A percentile compares a stretch with the other conserved stretches of the same genome.
Evolutionary conservation across 805 yeast species (phyloP).

Genomic region (Wickerhamiella occidentalis): DNA sequence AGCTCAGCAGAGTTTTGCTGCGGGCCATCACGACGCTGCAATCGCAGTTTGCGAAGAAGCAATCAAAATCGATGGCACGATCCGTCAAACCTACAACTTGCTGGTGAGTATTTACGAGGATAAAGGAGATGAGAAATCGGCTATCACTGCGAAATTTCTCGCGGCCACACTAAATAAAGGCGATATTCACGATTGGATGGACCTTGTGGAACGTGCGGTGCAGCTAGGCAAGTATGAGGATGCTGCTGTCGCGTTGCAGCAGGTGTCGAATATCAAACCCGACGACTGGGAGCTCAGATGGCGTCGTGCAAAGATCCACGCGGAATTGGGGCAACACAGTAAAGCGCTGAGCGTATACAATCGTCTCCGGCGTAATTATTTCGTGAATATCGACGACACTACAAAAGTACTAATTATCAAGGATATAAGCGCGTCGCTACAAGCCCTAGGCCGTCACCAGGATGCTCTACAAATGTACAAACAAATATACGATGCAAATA

Average conservation of each 20-base stretch:
- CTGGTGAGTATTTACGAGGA: constrained; percentile 39
- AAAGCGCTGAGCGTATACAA: constrained; percentile 23
- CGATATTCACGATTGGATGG: constrained; percentile 70
- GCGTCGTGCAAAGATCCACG: constrained; percentile 40
- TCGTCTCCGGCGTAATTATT: constrained; percentile 19
- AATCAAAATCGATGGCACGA: constrained; percentile 23
- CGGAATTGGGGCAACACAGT: constrained; percentile 20
- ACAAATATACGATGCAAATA: constrained; percentile 1
- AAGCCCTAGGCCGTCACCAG: constrained; percentile 18
- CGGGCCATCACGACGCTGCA: constrained; percentile 23
- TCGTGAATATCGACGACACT: constrained; percentile 37
- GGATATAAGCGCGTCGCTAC: constrained; percentile 18
- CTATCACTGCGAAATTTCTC: constrained; percentile 27
- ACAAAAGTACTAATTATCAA: constrained; percentile 22
- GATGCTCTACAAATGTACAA: constrained; percentile 13
- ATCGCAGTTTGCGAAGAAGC: constrained; percentile 26
- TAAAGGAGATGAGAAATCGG: constrained; percentile 27
- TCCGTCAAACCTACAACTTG: constrained; percentile 24
- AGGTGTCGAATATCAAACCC: constrained; percentile 75
- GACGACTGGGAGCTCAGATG: constrained; percentile 72
- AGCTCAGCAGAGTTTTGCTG: constrained; percentile 18
- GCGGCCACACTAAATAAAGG: constrained; percentile 68
- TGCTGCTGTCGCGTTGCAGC: constrained; percentile 49
- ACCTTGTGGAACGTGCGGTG: constrained; percentile 72
- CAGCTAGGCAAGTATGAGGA: constrained; percentile 54